Conservation (phyloP, 768 basidiomycete species). For the Boletus vermiculosoides region DNA sequence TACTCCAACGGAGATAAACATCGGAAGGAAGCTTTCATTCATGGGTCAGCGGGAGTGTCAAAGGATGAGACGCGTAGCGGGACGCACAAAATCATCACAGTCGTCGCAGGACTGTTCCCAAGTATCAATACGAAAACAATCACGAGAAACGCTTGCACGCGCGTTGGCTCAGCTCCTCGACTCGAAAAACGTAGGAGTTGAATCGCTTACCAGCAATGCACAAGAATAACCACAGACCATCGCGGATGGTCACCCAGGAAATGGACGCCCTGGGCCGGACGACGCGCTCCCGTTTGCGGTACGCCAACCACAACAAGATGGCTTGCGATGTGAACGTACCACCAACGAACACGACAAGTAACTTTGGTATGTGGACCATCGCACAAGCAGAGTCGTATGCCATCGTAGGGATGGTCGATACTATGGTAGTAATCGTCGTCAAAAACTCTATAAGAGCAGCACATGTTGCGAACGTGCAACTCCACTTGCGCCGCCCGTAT, state of each 20-base stretch:
- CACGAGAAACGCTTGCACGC: conserved; percentile 13
- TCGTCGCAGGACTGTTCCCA: neutral
- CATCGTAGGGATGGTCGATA: neutral
- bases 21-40: conserved; percentile 20
- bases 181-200: neutral
- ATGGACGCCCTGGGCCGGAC: neutral
- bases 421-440: neutral
- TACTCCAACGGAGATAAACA: conserved; percentile 17
- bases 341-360: conserved; percentile 4
- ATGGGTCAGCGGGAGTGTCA: neutral
- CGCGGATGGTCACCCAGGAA: conserved; percentile 25
- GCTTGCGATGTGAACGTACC: conserved; percentile 13
- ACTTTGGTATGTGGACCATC: neutral
- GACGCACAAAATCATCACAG: conserved; percentile 17
- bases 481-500: conserved; percentile 3
- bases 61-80: neutral
- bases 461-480: neutral
- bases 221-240: conserved; percentile 18
- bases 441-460: conserved; percentile 14
- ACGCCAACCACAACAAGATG: conserved; percentile 21
- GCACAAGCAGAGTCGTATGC: conserved; percentile 18
- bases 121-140: conserved; percentile 4
- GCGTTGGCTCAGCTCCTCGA: neutral
- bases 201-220: conserved; percentile 15
- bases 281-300: conserved; percentile 9